Percentiles rank a stretch among this genome's conserved stretches.
Evolutionary conservation across 345 rosid genomes (phyloP).

Genomic region (Camelina laxa): DNA sequence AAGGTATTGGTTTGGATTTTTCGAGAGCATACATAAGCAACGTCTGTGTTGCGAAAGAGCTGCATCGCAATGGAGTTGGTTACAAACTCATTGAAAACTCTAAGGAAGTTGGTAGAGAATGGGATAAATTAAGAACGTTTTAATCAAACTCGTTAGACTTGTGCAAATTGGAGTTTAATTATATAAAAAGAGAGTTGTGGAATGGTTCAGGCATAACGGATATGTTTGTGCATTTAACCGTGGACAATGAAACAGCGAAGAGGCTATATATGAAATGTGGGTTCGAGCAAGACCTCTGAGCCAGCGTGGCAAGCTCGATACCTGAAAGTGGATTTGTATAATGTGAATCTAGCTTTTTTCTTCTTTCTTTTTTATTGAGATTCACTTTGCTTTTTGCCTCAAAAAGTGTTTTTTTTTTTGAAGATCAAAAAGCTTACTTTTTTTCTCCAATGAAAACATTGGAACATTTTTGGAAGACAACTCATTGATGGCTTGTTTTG

Average conservation of each 20-base stretch:
- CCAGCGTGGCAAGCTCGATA: constrained; percentile 97
- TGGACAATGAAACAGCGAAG: constrained; percentile 82
- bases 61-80: constrained; percentile 78
- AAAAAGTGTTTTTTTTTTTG: constrained; percentile 20
- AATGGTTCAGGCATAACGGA: constrained; percentile 75
- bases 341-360: not conserved
- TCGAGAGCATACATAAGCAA: constrained; percentile 90
- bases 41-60: constrained; percentile 84
- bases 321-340: constrained; percentile 48
- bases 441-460: constrained; percentile 1
- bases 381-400: not conserved
- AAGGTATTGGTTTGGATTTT: constrained; percentile 71
- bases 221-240: constrained; percentile 86
- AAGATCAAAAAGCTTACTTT: constrained; percentile 24
- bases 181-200: not conserved
- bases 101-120: constrained; percentile 64
- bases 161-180: not conserved
- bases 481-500: constrained; percentile 29
- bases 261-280: constrained; percentile 79
- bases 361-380: not conserved
- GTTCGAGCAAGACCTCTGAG: constrained; percentile 70
- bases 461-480: not conserved
- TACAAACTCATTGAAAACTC: constrained; percentile 60
- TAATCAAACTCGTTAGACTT: constrained; percentile 14
- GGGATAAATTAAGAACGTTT: constrained; percentile 55